These are phyloP conservation scores for Fusarium sp. DNA, from an alignment of 2,329 filamentous ascomycete genomes.

Conservation along the genomic window DNA sequence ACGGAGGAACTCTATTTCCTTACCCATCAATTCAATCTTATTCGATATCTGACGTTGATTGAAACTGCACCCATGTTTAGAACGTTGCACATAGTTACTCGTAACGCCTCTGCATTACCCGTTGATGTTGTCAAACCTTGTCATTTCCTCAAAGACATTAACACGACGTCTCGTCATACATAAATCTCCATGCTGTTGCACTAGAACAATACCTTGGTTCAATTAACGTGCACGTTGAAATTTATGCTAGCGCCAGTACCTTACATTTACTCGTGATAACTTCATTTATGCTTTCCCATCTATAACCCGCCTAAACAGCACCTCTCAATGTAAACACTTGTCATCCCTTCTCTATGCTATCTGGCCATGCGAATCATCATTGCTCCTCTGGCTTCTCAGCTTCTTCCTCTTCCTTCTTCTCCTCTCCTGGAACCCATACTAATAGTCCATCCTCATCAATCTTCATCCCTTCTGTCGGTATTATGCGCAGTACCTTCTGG, in stretches of 20 bases:
- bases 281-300: constrained; percentile 21
- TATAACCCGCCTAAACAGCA: constrained; percentile 1
- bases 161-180: constrained; percentile 15
- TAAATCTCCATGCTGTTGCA: not conserved
- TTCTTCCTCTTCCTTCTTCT: constrained; percentile 37
- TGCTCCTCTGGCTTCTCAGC: constrained; percentile 13
- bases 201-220: not conserved
- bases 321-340: constrained; percentile 8
- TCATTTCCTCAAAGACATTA: not conserved
- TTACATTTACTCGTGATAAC: constrained; percentile 18
- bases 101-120: constrained; percentile 13
- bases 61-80: constrained; percentile 1
- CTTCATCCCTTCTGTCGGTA: constrained; percentile 79
- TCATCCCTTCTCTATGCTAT: constrained; percentile 5
- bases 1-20: not conserved
- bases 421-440: constrained; percentile 66
- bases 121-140: constrained; percentile 8
- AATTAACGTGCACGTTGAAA: not conserved
- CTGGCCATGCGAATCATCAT: constrained; percentile 10
- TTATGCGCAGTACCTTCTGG: constrained; percentile 86
- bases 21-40: not conserved
- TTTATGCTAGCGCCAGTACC: not conserved
- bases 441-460: constrained; percentile 72
- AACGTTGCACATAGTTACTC: not conserved
- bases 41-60: not conserved